Evolutionary conservation across 768 basidiomycete species (phyloP), one percentile per base, ranked within the genome.

Genomic region (Leccinum uliginosum): DNA sequence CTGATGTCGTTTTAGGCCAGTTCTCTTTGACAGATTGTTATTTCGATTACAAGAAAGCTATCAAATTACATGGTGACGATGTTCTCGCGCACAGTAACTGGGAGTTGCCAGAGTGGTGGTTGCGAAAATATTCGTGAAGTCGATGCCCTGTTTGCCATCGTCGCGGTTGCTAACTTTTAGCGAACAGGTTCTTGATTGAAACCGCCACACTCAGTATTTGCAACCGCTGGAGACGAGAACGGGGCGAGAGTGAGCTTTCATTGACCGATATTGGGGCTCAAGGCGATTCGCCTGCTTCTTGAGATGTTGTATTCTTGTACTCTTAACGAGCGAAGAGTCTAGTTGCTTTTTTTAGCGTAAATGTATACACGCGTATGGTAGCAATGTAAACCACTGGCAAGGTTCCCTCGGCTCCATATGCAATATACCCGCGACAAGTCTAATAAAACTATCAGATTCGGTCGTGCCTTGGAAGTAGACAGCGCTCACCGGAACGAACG

Each of bases 51-150:
- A 77, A 87, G 30, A 75, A 71, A 24, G 81, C 83, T 4, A 79
- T 91, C 12, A 86, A 81, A 3, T 80, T 95, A 45, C 93, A 97
- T 57, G 93, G 92, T 12, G 91, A 96, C 62, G 94, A 98, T 65
- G 89, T 93, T 21, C 78, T 97, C n/a, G 85, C 86, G 4, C 91
- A 96, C 63, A 76, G 74, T 44, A 94, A 91, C 65, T 97, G 94
- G 93, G 95, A 98, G 72, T 78, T 97, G 40, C 78, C 80, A 15
- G 93, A 94, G 66, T 76, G 78, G 52, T 97, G 93, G 84, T 76
- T 97, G 46, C 80, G 83, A 55, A 83, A 89, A 72, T 95, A 90
- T 62, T 85, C 85, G 93, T 93, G 50, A 51, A 61, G 19, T 27
- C 26, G 19, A 38, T 21, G 4, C 23, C 34, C 14, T 26, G 23